These are phyloP conservation scores for Tephrocybe sp. DNA, from an alignment of 768 basidiomycete genomes.

Conservation along the genomic window DNA sequence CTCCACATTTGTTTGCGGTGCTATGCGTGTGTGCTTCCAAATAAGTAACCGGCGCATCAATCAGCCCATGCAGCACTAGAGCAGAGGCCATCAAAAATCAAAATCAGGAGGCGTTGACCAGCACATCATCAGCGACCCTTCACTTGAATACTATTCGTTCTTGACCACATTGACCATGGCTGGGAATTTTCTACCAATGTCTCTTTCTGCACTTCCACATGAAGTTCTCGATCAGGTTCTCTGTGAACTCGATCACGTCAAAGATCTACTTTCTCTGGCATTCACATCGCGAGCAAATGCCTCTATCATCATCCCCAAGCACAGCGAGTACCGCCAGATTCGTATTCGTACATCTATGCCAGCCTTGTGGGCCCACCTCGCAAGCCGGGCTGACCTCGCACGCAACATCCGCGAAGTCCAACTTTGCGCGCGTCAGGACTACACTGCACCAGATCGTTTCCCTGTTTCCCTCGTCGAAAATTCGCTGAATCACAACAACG, in stretches of 20 bases:
- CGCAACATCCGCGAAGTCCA: conserved; percentile 45
- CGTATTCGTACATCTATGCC: conserved; percentile 38
- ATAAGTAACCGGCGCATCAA: no score
- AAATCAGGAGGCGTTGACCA: not conserved
- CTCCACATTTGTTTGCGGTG: no score
- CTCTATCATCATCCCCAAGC: conserved; percentile 39
- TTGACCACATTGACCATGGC: not conserved
- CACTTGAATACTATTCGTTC: no score
- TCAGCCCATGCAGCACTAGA: no score
- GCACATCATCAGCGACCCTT: not conserved
- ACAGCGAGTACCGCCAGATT: conserved; percentile 48
- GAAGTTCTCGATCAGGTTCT: conserved; percentile 48
- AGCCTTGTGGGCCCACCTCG: conserved; percentile 49
- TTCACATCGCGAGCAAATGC: conserved; percentile 37
- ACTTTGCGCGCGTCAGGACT: conserved; percentile 37
- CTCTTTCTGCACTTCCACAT: conserved; percentile 23
- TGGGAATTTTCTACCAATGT: not conserved
- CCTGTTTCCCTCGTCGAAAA: conserved; percentile 36
- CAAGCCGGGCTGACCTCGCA: conserved; percentile 43
- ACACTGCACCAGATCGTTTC: conserved; percentile 36
- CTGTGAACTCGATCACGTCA: conserved; percentile 37
- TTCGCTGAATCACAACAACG: conserved; percentile 10
- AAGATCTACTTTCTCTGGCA: conserved; percentile 42
- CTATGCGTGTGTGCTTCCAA: no score
- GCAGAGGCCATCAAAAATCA: not conserved